These are phyloP conservation scores for Ophiostoma montium DNA, from an alignment of 2,329 filamentous ascomycete species.

Conservation along the genomic window DNA sequence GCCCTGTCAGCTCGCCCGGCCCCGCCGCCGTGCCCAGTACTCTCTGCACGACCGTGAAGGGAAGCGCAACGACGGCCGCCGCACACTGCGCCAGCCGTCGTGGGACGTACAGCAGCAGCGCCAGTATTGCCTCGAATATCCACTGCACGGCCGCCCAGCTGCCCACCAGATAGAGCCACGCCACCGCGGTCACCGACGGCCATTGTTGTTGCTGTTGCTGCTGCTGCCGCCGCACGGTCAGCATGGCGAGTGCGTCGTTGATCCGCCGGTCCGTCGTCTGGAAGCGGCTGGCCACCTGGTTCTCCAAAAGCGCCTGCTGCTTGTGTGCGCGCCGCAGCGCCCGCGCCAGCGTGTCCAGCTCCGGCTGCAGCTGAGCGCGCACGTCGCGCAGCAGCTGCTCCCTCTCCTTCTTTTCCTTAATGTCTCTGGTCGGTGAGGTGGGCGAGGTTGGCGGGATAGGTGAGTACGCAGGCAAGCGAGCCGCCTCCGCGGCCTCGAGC, in stretches of 20 bases:
- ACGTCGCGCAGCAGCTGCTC: conserved; percentile 38
- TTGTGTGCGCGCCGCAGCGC: conserved; percentile 88
- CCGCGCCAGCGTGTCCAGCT: conserved; percentile 76
- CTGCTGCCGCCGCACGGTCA: neutral
- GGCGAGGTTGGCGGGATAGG: conserved; percentile 8
- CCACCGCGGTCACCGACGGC: neutral
- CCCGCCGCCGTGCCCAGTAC: neutral
- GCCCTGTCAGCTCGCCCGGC: neutral
- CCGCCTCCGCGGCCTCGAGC: conserved; percentile 42
- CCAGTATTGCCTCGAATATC: neutral
- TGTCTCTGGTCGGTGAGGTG: conserved; percentile 9
- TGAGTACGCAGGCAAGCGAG: neutral
- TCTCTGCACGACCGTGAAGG: neutral
- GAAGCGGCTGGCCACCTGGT: conserved; percentile 64
- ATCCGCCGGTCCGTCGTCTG: conserved; percentile 56
- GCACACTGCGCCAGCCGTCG: conserved; percentile 3
- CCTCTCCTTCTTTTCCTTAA: conserved; percentile 13
- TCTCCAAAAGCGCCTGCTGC: conserved; percentile 58
- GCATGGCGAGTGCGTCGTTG: conserved; percentile 41
- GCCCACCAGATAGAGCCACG: conserved; percentile 21
- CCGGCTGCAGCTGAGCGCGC: conserved; percentile 55
- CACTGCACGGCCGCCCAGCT: conserved; percentile 15
- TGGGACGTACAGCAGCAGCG: conserved; percentile 7
- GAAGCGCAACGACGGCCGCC: neutral
- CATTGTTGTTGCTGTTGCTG: no score